Evolutionary conservation across 371 early-diverging fungal species (phyloP).

Genomic region (Haplosporangium sp.): DNA sequence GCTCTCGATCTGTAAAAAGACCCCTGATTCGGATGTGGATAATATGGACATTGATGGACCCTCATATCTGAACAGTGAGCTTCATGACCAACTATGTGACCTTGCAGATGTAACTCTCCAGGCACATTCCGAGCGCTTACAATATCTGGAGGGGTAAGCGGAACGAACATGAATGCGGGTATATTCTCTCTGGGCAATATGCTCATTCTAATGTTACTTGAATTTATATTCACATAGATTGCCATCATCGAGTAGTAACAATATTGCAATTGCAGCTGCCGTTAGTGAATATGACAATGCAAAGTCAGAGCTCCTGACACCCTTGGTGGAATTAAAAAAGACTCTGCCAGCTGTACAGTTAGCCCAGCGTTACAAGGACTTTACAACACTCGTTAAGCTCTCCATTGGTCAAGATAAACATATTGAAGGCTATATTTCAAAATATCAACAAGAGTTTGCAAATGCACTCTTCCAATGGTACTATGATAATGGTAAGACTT

Average conservation of each 20-base stretch:
- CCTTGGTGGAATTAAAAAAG: constrained; percentile 31
- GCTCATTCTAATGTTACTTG: neutral
- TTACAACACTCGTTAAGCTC: constrained; percentile 35
- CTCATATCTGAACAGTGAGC: constrained; percentile 15
- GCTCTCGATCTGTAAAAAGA: constrained; percentile 8
- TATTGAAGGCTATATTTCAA: constrained; percentile 19
- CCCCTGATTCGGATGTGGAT: neutral
- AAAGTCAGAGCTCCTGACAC: constrained; percentile 20
- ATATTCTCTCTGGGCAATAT: neutral
- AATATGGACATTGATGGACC: constrained; percentile 22
- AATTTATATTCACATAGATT: constrained; percentile 7
- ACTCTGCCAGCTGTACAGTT: constrained; percentile 26
- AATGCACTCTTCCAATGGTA: constrained; percentile 47
- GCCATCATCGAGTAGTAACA: constrained; percentile 13
- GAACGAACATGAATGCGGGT: neutral
- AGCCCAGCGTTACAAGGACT: constrained; percentile 43
- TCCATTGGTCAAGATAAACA: constrained; percentile 11
- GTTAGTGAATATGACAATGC: constrained; percentile 23
- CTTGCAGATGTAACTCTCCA: constrained; percentile 45
- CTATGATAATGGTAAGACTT: constrained; percentile 25
- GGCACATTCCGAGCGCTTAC: constrained; percentile 37
- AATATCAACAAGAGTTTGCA: constrained; percentile 46
- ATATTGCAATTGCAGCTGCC: constrained; percentile 21
- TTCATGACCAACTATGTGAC: constrained; percentile 40
- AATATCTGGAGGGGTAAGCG: constrained; percentile 40